Conservation (phyloP, 139 green algal species). For the Chlorella sp. region DNA sequence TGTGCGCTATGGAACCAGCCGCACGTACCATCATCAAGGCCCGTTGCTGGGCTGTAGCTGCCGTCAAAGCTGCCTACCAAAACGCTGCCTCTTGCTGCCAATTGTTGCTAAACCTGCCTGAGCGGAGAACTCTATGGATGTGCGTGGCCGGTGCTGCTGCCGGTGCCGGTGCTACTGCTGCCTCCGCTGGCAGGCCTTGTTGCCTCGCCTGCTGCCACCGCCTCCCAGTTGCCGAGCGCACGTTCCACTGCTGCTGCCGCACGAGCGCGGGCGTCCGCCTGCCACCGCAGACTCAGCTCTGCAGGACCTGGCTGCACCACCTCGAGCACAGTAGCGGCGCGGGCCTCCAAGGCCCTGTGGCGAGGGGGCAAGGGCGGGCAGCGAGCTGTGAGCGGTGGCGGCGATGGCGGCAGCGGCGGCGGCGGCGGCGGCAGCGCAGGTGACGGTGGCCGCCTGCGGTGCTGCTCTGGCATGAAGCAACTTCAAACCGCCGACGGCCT, state of each 20-base stretch:
- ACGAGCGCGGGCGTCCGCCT: background rate
- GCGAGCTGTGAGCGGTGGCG: too few relatives aligned
- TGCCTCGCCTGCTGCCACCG: background rate
- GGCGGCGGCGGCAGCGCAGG: background rate
- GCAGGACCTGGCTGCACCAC: slow-evolving; percentile 29
- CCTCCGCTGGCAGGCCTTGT: background rate
- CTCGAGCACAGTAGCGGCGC: slow-evolving; percentile 2
- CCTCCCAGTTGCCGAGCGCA: slow-evolving; percentile 14
- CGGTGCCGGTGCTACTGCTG: background rate
- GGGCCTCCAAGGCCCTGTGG: slow-evolving; percentile 7
- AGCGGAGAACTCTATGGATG: background rate
- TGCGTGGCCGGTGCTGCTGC: background rate
- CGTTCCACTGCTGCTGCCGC: slow-evolving; percentile 16
- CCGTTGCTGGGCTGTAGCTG: too few relatives aligned
- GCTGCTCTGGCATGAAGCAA: background rate
- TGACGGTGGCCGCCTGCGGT: background rate
- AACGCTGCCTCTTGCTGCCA: background rate
- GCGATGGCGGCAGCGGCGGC: background rate
- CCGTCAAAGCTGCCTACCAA: too few relatives aligned
- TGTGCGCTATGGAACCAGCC: too few relatives aligned
- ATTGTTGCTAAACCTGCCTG: background rate
- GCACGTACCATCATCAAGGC: too few relatives aligned
- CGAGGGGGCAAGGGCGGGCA: too few relatives aligned
- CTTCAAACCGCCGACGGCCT: too few relatives aligned
- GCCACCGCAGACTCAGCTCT: background rate